Percentiles rank a stretch among this genome's conserved stretches.
Evolutionary conservation across 345 rosid species (phyloP).

Genomic region (Laguncularia racemosa): DNA sequence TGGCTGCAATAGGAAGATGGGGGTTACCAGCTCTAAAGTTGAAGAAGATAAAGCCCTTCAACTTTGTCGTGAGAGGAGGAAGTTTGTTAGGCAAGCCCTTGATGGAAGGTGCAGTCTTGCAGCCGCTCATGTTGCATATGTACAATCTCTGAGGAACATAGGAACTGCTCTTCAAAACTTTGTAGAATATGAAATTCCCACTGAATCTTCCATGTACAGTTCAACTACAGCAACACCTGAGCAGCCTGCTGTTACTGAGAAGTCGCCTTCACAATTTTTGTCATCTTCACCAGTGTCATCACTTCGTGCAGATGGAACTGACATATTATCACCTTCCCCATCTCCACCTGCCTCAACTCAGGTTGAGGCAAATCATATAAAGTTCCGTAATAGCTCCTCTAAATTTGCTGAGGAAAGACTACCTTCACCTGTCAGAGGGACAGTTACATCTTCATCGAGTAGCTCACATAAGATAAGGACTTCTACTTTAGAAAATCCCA

Average conservation of each 20-base stretch:
- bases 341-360: constrained; percentile 47
- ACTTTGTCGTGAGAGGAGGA: constrained; percentile 87
- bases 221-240: constrained; percentile 77
- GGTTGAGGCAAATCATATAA: constrained; percentile 59
- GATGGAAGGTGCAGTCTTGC: constrained; percentile 89
- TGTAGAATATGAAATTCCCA: constrained; percentile 69
- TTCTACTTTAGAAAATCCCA: constrained; percentile 34
- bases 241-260: constrained; percentile 51
- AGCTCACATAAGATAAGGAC: constrained; percentile 34
- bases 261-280: constrained; percentile 53
- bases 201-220: constrained; percentile 70
- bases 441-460: constrained; percentile 40
- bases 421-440: constrained; percentile 34
- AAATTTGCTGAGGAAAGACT: constrained; percentile 72
- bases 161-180: constrained; percentile 72
- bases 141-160: constrained; percentile 61
- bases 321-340: constrained; percentile 52
- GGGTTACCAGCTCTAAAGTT: constrained; percentile 55
- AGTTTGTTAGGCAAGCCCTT: constrained; percentile 76
- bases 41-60: constrained; percentile 86
- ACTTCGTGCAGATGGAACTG: constrained; percentile 36
- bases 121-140: constrained; percentile 63
- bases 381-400: constrained; percentile 49
- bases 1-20: constrained; percentile 33
- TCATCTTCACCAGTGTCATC: constrained; percentile 56